These are phyloP conservation scores for Hyphopichia pseudoburtonii DNA, from an alignment of 1,139 yeast species.

Conservation along the genomic window DNA sequence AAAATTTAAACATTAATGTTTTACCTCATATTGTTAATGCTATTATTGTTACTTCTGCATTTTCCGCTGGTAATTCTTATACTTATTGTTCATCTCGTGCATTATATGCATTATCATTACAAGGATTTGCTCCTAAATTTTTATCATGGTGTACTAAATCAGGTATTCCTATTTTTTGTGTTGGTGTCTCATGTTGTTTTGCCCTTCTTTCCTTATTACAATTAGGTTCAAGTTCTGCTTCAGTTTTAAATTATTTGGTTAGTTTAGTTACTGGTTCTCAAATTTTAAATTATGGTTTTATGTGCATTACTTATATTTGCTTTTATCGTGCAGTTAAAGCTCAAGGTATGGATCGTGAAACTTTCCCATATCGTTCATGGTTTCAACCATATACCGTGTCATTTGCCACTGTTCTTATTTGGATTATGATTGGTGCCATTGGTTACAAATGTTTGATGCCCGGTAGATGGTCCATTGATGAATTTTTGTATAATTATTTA, in stretches of 20 bases:
- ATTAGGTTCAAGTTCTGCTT: conserved; percentile 34
- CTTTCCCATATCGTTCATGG: conserved; percentile 28
- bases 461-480: conserved; percentile 61
- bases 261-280: conserved; percentile 79
- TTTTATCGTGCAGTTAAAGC: conserved; percentile 63
- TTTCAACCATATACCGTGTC: conserved; percentile 31
- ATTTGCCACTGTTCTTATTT: conserved; percentile 22
- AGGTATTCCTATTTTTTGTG: conserved; percentile 63
- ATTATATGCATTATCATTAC: conserved; percentile 37
- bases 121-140: conserved; percentile 41
- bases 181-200: conserved; percentile 30
- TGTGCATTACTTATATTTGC: conserved; percentile 57
- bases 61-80: conserved; percentile 47
- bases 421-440: conserved; percentile 29
- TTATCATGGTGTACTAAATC: conserved; percentile 41
- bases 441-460: conserved; percentile 55
- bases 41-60: conserved; percentile 34
- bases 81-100: conserved; percentile 46
- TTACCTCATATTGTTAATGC: conserved; percentile 45
- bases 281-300: conserved; percentile 65
- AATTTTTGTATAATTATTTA: conserved; percentile 42
- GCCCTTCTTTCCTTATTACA: conserved; percentile 30
- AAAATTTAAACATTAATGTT: conserved; percentile 35
- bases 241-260: conserved; percentile 73
- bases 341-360: conserved; percentile 25